These are phyloP conservation scores for Sporothrix phasma DNA, from an alignment of 2,329 filamentous ascomycete genomes.

Conservation along the genomic window DNA sequence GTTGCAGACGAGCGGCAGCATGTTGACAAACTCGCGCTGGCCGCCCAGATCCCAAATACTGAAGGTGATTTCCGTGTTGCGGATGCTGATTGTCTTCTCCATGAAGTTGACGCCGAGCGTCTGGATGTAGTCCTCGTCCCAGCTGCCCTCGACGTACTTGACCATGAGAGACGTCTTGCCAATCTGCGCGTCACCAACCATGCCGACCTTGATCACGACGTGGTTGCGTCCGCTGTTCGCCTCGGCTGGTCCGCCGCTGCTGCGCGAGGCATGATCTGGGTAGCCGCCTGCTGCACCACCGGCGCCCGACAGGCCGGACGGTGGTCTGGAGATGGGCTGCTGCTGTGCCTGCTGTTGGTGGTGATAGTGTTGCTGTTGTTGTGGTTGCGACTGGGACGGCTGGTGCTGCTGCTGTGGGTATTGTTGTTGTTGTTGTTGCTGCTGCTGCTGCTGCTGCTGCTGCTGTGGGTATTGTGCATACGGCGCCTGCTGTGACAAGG, in stretches of 20 bases:
- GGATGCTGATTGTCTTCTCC: conserved; percentile 99
- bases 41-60: conserved; percentile 98
- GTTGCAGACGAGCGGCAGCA: conserved; percentile 98
- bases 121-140: conserved; percentile 99
- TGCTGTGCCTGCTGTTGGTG: conserved; percentile 35
- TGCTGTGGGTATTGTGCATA: conserved; percentile 16
- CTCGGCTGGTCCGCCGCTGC: conserved; percentile 28
- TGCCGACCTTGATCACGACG: conserved; percentile 98
- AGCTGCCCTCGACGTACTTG: conserved; percentile 98
- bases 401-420: conserved; percentile 12
- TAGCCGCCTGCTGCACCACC: conserved; percentile 31
- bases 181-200: conserved; percentile 98
- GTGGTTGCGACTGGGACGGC: conserved; percentile 14
- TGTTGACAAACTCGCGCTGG: conserved; percentile 98
- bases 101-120: conserved; percentile 99
- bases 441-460: conserved; percentile 7
- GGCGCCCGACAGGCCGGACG: conserved; percentile 42
- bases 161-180: conserved; percentile 99
- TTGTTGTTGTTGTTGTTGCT: conserved; percentile 15
- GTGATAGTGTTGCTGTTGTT: conserved; percentile 9
- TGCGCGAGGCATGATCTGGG: conserved; percentile 36
- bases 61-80: conserved; percentile 98
- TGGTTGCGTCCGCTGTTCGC: conserved; percentile 47
- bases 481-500: conserved; percentile 10
- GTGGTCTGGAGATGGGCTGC: conserved; percentile 41